Conservation (phyloP, 176 grass and related monocot genomes). For the Thinopyrum elongatum region DNA sequence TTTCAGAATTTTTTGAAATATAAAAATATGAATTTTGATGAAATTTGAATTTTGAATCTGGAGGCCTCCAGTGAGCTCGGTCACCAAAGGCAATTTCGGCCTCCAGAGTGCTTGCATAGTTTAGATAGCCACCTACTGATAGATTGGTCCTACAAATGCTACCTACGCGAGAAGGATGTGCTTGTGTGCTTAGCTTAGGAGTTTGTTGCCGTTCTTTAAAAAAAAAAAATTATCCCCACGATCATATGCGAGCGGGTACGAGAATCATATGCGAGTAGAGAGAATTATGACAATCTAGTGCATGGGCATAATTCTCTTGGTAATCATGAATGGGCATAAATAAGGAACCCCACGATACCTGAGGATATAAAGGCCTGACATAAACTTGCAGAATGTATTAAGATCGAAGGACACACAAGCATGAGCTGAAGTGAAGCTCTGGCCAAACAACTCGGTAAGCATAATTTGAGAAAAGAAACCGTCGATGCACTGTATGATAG, state of each 20-base stretch:
- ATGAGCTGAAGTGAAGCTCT: background rate
- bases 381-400: background rate
- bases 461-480: background rate
- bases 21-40: too few species aligned
- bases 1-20: too few species aligned
- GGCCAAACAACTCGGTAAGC: background rate
- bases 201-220: too few species aligned
- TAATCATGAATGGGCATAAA: background rate
- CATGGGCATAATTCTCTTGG: background rate
- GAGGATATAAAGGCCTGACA: background rate
- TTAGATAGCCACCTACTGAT: background rate
- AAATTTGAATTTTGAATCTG: too few species aligned
- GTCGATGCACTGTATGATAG: background rate
- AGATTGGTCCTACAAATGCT: background rate
- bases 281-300: background rate
- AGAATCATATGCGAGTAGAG: background rate
- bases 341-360: background rate
- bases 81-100: too few species aligned
- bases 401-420: background rate
- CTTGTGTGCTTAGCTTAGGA: background rate
- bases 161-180: background rate
- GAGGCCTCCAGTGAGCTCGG: too few species aligned
- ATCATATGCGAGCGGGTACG: too few species aligned
- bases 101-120: too few species aligned
- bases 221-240: too few species aligned